Evolutionary conservation across 257 asterid species (phyloP), one percentile per base, ranked within the genome.

Genomic region (Linderniella brevidens): DNA sequence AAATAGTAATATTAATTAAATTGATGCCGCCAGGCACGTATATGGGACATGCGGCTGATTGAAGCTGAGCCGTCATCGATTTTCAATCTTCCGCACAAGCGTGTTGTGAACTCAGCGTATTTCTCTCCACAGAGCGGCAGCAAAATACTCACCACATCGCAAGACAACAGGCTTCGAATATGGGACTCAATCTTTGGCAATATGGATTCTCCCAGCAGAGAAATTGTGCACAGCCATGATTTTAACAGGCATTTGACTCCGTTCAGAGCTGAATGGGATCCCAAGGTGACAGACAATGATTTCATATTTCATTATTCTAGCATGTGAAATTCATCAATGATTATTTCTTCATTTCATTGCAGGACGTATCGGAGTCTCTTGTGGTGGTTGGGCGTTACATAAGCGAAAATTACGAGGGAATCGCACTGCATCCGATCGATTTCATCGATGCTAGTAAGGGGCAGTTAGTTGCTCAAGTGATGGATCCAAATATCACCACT

Each of bases 231-330:
- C 59, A 88, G 96, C 61, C 94, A 88, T 43, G 94, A 88, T 68
- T 88, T 88, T 48, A 88, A 88, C 57, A 70, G 98, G 11, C 93
- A 88, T 59, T 72, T 88, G 62, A 88, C 96, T 3, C 78, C 94
- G 56, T 88, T 88, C 64, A 76, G 77, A 59, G 98, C 98, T 13
- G 94, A 88, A 60, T 88, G 96, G 98, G 96, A 88, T 48, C 93
- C 93, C 20, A 88, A 88, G 95, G 98, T 77, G 53, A 59, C 41
- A 12, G 38, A 10, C 18, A 3, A 58, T 35, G 40, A 8, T 25
- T 18, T 57, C n/a, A n/a, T n/a, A n/a, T n/a, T n/a, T n/a, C n/a
- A n/a, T n/a, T n/a, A n/a, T n/a, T n/a, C n/a, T n/a, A n/a, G n/a
- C n/a, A n/a, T n/a, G n/a, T n/a, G n/a, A n/a, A n/a, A n/a, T n/a